Evolutionary conservation across 2,329 filamentous ascomycete genomes (phyloP), one percentile per base, ranked within the genome.

Genomic region (Sphaceloma murrayae): DNA sequence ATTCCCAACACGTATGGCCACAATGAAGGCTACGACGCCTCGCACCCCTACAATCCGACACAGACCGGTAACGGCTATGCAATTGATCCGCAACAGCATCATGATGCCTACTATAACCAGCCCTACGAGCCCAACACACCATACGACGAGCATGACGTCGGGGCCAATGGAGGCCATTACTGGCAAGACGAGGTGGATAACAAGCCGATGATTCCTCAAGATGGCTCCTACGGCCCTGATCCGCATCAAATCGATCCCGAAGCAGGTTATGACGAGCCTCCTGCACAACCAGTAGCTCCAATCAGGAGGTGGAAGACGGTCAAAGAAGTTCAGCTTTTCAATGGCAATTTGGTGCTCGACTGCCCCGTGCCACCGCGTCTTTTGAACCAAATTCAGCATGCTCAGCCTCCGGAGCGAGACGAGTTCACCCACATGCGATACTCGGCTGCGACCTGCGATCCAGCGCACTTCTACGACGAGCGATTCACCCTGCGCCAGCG

Each of bases 231-330:
- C 54, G 78, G 77, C 2, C 76, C 75, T 24, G 75, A 82, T 61
- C 73, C 74, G 8, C 61, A 66, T 47, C 55, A 63, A 7, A 50
- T 56, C 3, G 59, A 62, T 43, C 27, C 60, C 11, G 59, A 62
- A 45, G 54, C 48, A 34, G 59, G 57, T 9, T 54, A 62, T 16
- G 66, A 69, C 46, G 60, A 65, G 22, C 62, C 65, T 9, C 67
- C 67, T 49, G 69, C 70, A 45, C 69, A 73, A 14, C 71, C 69
- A 52, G 75, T 70, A 46, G 74, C 68, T 51, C 75, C 74, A 3
- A 78, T 96, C 53, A 82, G 85, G 62, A 76, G 91, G 61, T 96
- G 86, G 85, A 98, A 96, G 72, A 98, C 91, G 0, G 89, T 98
- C 38, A 98, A 96, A 67, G 86, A 95, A 68, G 89, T 98, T n/a